These are phyloP conservation scores for Nitzschia sp. DNA, from an alignment of 108 stramenopile genomes.

Conservation along the genomic window DNA sequence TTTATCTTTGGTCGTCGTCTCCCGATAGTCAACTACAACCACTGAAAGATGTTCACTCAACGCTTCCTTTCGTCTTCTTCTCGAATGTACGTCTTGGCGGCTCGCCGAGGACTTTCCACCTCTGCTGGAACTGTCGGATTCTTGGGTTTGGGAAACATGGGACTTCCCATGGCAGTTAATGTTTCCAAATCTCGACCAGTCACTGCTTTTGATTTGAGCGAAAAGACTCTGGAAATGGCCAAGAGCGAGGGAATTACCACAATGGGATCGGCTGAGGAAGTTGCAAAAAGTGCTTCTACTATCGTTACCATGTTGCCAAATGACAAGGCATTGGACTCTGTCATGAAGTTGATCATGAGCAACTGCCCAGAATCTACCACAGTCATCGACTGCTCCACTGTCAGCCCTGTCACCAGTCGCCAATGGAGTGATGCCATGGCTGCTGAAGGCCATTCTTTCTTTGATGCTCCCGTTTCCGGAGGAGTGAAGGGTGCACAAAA, in stretches of 20 bases:
- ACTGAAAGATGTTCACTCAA: neutral
- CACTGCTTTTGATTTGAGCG: constrained; percentile 45
- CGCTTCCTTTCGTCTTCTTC: neutral
- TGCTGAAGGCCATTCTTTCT: constrained; percentile 21
- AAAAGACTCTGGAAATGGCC: constrained; percentile 16
- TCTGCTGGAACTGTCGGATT: constrained; percentile 60
- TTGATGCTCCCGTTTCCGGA: constrained; percentile 90
- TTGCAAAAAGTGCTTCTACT: constrained; percentile 19
- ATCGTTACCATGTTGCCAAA: constrained; percentile 83
- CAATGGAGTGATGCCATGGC: constrained; percentile 27
- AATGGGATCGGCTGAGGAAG: constrained; percentile 30
- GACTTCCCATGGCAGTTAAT: constrained; percentile 82
- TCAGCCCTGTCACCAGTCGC: constrained; percentile 54
- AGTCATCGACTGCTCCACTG: constrained; percentile 81
- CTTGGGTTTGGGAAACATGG: constrained; percentile 94
- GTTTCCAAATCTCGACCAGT: constrained; percentile 36
- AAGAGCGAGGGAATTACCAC: neutral
- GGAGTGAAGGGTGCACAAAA: constrained; percentile 72
- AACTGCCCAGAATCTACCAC: constrained; percentile 16
- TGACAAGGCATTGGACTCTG: constrained; percentile 39
- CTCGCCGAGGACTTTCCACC: neutral
- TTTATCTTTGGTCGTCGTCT: too few relatives aligned
- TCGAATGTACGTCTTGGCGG: neutral
- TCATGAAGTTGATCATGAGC: constrained; percentile 31
- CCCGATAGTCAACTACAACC: too few relatives aligned